A percentile compares a stretch with the other conserved stretches of the same genome.
phyloP scores from a whole-genome alignment of 192 early-diverging fungal genomes.

The Rhizophagus prolifer region DNA sequence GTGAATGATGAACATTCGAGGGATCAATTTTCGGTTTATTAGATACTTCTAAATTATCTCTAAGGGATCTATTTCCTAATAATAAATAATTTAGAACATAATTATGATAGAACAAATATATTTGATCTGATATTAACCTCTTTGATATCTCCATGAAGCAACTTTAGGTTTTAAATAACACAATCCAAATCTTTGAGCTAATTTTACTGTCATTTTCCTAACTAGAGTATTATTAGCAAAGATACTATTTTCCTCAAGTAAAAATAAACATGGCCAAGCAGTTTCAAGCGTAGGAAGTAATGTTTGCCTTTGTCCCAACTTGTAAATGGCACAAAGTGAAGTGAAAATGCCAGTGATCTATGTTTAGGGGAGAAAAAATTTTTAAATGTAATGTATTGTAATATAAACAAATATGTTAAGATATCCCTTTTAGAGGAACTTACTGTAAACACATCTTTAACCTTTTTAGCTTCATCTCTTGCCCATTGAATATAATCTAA shows the following conservation, averaged over 20 bases:
- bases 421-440: background rate
- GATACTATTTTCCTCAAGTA: constrained; percentile 45
- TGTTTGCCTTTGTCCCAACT: constrained; percentile 63
- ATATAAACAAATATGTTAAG: background rate
- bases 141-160: constrained; percentile 68
- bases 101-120: background rate
- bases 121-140: constrained; percentile 43
- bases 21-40: constrained; percentile 39
- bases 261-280: constrained; percentile 41
- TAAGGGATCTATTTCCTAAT: constrained; percentile 53
- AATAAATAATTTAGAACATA: background rate
- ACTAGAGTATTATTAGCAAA: constrained; percentile 72
- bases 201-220: constrained; percentile 79
- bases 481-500: constrained; percentile 75
- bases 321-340: constrained; percentile 67
- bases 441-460: constrained; percentile 54
- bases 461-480: constrained; percentile 31
- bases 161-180: constrained; percentile 70
- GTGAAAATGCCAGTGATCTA: constrained; percentile 62
- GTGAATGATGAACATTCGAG: constrained; percentile 24
- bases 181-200: constrained; percentile 83
- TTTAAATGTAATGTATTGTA: too few relatives aligned
- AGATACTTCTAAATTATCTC: constrained; percentile 46
- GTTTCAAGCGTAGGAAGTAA: constrained; percentile 56
- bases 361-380: too few relatives aligned